Base-by-base conservation (phyloP, 306 rosid species). In the Quercus ilex region DNA sequence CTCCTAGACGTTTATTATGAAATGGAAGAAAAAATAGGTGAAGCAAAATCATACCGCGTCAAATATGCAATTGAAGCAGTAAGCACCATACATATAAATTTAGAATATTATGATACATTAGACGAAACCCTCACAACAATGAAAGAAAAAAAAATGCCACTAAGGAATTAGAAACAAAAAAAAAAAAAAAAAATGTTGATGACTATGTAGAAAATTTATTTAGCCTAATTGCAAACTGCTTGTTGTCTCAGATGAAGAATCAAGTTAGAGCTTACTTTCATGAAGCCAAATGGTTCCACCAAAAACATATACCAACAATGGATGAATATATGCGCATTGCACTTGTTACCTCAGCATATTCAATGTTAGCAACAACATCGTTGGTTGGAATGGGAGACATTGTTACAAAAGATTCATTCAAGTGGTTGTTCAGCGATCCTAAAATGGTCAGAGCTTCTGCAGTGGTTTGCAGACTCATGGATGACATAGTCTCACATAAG, bases 261-360 rank as follows among this genome's bases (percentile, higher is more conserved):
- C 3, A 20, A 1, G 85, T 38, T 1, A 35, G 84, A 71, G 81
- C 87, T 0, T 84, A 78, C 72, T 65, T 84, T 55, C 58, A 75
- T 4, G 90, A 84, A 25, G 91, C 91, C 3, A 74, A 71, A 78
- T 87, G 93, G 93, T 56, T 77, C 38, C 46, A 87, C 43, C 55
- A 57, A 4, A 74, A 78, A 12, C 49, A 75, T 51, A 56, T 35
- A 3, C 91, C 90, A 58, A 84, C 78, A 10, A 20, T 64, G 8
- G 89, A 86, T 2, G 89, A 88, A 74, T 88, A 90, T 63, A 19
- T 80, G 25, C 3, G 3, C 2, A 6, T n/a, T 26, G 77, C 31
- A 21, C 6, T 1, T 1, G 17, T 26, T 21, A 52, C 82, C 9
- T 13, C 38, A 25, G 10, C 20, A 2, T 77, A 69, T 30, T 0